These are phyloP conservation scores for Xylaria sp. DNA, from an alignment of 495 filamentous ascomycete species.

Conservation along the genomic window DNA sequence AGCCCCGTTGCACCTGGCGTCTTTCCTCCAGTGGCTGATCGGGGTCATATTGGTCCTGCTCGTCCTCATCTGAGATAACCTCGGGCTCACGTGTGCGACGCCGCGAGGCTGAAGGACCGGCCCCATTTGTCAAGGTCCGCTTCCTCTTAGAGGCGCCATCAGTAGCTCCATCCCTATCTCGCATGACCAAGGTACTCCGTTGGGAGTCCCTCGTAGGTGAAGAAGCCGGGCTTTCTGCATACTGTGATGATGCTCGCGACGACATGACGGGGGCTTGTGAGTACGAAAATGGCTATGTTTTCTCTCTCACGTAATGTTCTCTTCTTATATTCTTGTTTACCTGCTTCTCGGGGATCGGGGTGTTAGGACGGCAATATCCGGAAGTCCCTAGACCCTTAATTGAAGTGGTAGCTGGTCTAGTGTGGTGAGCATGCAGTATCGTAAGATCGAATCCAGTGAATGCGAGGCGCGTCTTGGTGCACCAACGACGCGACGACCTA, in stretches of 20 bases:
- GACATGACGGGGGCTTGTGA: conserved; percentile 31
- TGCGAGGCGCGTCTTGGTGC: conserved; percentile 27
- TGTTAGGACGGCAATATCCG: background rate
- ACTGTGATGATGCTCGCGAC: conserved; percentile 35
- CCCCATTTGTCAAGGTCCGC: conserved; percentile 57
- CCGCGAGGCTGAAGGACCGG: conserved; percentile 43
- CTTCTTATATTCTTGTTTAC: background rate
- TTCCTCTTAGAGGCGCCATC: conserved; percentile 57
- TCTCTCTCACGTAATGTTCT: too few relatives aligned
- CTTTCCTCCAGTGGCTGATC: conserved; percentile 85
- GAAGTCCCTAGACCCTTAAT: background rate
- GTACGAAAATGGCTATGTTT: background rate
- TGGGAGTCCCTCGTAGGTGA: conserved; percentile 26
- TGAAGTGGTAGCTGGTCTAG: background rate
- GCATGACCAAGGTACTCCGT: conserved; percentile 37
- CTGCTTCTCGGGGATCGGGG: background rate
- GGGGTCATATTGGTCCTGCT: conserved; percentile 76
- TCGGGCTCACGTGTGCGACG: conserved; percentile 49
- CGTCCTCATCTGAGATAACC: conserved; percentile 46
- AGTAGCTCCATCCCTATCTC: conserved; percentile 42
- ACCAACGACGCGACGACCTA: conserved; percentile 30
- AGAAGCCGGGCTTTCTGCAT: conserved; percentile 27
- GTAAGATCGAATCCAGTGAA: background rate
- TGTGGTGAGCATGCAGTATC: background rate
- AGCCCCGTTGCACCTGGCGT: conserved; percentile 68